Base-by-base conservation (phyloP, 257 asterid genomes). In the Solanum etuberosum region DNA sequence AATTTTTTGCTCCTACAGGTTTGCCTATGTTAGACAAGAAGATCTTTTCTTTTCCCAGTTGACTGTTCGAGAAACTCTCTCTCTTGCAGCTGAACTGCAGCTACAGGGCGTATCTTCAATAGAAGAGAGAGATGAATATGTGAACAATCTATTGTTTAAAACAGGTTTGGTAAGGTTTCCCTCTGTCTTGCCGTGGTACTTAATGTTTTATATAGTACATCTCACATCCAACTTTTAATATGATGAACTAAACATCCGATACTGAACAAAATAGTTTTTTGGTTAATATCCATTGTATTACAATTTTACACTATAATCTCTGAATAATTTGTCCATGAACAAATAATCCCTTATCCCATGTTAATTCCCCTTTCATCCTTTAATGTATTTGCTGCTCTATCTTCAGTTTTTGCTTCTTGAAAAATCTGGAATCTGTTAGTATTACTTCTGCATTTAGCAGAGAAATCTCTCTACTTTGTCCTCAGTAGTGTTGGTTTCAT, bases 21-120 rank as follows among this genome's bases (percentile, higher is more conserved):
- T 88, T 88, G 99, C 98, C 71, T 97, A 88, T 89, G 93, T 97
- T 83, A 92, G 98, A 92, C 98, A 97, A 91, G 99, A 97, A 90
- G 99, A 97, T 90, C 96, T 97, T 71, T 97, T 97, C 89, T 97
- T 97, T 93, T 95, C 99, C 16, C 99, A 97, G 92, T 92, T 97
- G 90, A 97, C 99, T 37, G 99, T 97, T 90, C 95, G 98, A 88
- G 99, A 97, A 93, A 97, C 99, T 40, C 91, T 97, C 86, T 89
- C 94, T 86, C 96, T 97, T 92, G 98, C 99, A 80, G 97, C 98
- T 88, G 98, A 97, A 89, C 96, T 97, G 87, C 99, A 95, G 94
- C 95, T 97, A 91, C 97, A 89, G 89, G 93, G 93, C 48, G 89
- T 92, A 87, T 89, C 97, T 70, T 94, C 98, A 6, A 93, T 89